A percentile compares a stretch with the other conserved stretches of the same genome.
phyloP scores from a whole-genome alignment of 306 rosid genomes.

The Heteromeles arbutifolia region DNA sequence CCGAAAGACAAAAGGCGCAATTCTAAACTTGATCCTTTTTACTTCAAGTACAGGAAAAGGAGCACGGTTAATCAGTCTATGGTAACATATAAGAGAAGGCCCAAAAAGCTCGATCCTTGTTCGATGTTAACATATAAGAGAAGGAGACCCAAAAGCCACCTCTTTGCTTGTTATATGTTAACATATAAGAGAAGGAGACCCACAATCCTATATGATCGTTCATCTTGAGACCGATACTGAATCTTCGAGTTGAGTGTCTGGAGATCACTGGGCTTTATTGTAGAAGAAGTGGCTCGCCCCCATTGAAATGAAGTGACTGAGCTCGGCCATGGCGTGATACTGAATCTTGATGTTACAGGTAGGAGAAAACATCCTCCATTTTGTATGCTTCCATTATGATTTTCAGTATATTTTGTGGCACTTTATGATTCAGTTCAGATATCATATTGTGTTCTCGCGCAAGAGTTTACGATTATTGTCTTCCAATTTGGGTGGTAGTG shows the following conservation, averaged over 20 bases:
- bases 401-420: background rate
- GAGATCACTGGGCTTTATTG: background rate
- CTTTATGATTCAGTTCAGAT: background rate
- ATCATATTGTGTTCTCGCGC: background rate
- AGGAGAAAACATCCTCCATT: background rate
- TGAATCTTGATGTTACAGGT: background rate
- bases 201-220: background rate
- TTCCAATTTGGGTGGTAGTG: background rate
- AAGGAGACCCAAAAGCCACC: background rate
- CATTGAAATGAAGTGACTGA: background rate
- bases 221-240: background rate
- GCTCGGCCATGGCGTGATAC: background rate
- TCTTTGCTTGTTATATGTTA: background rate
- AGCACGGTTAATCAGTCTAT: constrained; percentile 21
- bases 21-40: constrained; percentile 25
- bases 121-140: constrained; percentile 10
- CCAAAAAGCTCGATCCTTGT: background rate
- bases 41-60: constrained; percentile 26
- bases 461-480: background rate
- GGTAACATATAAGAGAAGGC: constrained; percentile 45
- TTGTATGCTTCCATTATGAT: constrained; percentile 4
- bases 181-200: constrained; percentile 9
- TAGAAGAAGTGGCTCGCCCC: background rate
- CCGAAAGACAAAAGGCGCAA: constrained; percentile 19
- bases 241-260: background rate